These are phyloP conservation scores for Pseudogymnoascus sp. DNA, from an alignment of 2,329 filamentous ascomycete genomes.

Conservation along the genomic window DNA sequence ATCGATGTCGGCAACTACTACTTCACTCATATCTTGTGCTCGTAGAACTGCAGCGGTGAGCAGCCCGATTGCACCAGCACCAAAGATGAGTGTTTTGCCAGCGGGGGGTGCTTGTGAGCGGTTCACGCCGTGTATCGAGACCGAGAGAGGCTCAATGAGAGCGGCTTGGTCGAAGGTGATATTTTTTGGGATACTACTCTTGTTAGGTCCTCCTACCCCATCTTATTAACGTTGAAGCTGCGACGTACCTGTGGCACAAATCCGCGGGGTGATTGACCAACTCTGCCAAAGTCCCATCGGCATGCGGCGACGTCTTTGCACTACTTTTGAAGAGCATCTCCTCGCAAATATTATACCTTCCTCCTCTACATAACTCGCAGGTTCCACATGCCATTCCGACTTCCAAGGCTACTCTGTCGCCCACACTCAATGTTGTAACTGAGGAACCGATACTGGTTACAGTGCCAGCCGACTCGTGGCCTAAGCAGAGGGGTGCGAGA, in stretches of 20 bases:
- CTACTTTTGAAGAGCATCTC: slow-evolving; percentile 32
- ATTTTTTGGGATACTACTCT: slow-evolving; percentile 46
- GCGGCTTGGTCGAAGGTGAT: slow-evolving; percentile 54
- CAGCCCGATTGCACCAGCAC: slow-evolving; percentile 56
- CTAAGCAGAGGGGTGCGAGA: slow-evolving; percentile 76
- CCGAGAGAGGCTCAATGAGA: slow-evolving; percentile 54
- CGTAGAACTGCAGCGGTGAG: slow-evolving; percentile 49
- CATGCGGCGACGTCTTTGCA: slow-evolving; percentile 30
- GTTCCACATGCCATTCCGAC: slow-evolving; percentile 85
- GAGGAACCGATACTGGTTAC: slow-evolving; percentile 73
- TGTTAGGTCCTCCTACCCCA: background rate
- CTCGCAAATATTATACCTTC: slow-evolving; percentile 92
- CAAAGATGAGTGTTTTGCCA: slow-evolving; percentile 55
- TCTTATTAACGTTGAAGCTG: background rate
- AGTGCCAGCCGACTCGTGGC: slow-evolving; percentile 84
- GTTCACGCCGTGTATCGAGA: slow-evolving; percentile 55
- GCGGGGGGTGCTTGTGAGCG: slow-evolving; percentile 45
- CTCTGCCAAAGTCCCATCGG: slow-evolving; percentile 29
- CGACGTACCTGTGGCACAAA: slow-evolving; percentile 74
- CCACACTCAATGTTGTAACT: slow-evolving; percentile 68
- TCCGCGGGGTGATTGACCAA: slow-evolving; percentile 82
- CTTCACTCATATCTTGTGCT: background rate
- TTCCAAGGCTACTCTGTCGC: slow-evolving; percentile 89
- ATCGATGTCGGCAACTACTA: background rate
- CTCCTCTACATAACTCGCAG: slow-evolving; percentile 83